A percentile compares a stretch with the other conserved stretches of the same genome.
Conservation (phyloP, 352 stramenopile genomes). For the Phytophthora hibernalis region DNA sequence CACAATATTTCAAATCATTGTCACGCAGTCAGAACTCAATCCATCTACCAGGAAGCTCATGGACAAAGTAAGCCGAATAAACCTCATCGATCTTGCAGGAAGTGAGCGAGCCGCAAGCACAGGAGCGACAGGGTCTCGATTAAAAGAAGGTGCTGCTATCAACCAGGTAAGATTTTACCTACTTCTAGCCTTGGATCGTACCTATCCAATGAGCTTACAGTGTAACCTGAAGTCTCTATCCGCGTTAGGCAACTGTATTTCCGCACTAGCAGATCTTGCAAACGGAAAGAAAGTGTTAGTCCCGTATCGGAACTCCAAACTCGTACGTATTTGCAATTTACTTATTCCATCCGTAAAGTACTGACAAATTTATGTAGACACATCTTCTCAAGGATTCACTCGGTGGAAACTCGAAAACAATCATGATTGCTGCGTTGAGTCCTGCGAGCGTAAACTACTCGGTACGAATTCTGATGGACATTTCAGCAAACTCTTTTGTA, state of each 20-base stretch:
- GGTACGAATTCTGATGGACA: constrained; percentile 27
- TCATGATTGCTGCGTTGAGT: constrained; percentile 91
- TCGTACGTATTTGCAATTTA: constrained; percentile 53
- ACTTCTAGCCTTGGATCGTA: background rate
- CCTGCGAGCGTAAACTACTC: constrained; percentile 90
- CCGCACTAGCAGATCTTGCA: constrained; percentile 83
- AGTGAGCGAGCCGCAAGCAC: constrained; percentile 92
- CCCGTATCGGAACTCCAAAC: constrained; percentile 93
- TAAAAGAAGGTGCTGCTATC: constrained; percentile 95
- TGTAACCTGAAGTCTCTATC: constrained; percentile 75
- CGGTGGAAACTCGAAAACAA: constrained; percentile 91
- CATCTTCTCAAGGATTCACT: constrained; percentile 88
- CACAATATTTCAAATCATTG: constrained; percentile 88
- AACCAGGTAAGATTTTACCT: constrained; percentile 69
- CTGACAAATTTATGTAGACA: constrained; percentile 46
- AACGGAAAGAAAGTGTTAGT: constrained; percentile 90
- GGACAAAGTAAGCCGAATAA: constrained; percentile 89
- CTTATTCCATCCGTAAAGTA: background rate
- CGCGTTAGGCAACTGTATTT: constrained; percentile 93
- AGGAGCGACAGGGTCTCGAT: constrained; percentile 79
- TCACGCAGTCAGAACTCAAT: constrained; percentile 83
- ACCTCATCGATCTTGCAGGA: constrained; percentile 93
- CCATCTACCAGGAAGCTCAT: constrained; percentile 73
- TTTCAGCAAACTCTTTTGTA: background rate
- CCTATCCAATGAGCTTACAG: constrained; percentile 3